Evolutionary conservation across 257 asterid genomes (phyloP), one percentile per base, ranked within the genome.

Genomic region (Lycium ferocissimum): DNA sequence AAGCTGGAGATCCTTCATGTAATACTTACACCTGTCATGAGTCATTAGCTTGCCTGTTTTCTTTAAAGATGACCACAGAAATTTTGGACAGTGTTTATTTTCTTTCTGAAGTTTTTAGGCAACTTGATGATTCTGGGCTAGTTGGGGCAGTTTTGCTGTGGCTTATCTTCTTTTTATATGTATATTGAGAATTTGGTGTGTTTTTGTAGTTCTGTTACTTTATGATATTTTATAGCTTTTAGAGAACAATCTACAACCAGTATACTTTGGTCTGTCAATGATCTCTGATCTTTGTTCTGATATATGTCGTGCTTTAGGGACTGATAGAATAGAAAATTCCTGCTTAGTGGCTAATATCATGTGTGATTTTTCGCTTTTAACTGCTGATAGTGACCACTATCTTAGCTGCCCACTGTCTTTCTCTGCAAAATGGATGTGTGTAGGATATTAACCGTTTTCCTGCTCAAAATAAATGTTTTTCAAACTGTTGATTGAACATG

Each of bases 1-100:
- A 94, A 91, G 98, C 98, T 87, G 98, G 95, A 89, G 95, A 94
- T 67, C 93, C 95, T 87, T 86, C 92, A 84, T 79, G 98, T 94
- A 91, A 88, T 56, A 82, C 83, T 76, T 58, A 53, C 62, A 17
- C 65, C 65, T 78, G 33, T 15, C 13, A 53, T 53, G 82, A 78
- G 33, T 53, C 82, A 51, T 51, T 76, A 9, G 26, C 15, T 53
- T 7, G 15, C 82, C 40, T 51, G 22, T 51, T 53, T 22, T 76
- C 82, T 53, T 76, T 76, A 26, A 51, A 22, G 82, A 26, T 7
- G 47, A 22, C n/a, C 8, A 1, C n/a, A 33, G 9, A 53, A 51
- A 51, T 6, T 51, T 53, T 76, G 43, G 45, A 54, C 47, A 76
- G 8, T 76, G 63, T 54, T 66, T 66, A 66, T 66, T 76, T 73